These are phyloP conservation scores for Dianthus caryophyllus DNA, from an alignment of 148 eudicot species.

Conservation along the genomic window DNA sequence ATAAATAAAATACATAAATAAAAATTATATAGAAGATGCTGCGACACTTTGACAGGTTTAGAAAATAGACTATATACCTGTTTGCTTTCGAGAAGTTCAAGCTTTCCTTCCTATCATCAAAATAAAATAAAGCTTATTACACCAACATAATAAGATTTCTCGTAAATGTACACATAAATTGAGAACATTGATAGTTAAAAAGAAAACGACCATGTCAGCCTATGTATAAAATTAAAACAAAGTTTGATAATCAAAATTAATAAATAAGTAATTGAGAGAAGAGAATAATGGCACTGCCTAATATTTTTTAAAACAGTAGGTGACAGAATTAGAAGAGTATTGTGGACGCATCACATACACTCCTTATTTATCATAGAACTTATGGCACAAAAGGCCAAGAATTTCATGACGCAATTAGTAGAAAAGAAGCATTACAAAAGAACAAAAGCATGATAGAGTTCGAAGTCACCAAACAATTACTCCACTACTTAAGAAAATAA, in stretches of 20 bases:
- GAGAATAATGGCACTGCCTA: no score
- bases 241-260: no score
- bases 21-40: neutral
- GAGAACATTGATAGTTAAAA: neutral
- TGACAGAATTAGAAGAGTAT: no score
- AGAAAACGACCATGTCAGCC: neutral
- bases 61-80: slow-evolving; percentile 46
- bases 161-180: neutral
- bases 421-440: neutral
- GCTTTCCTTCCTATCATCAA: slow-evolving; percentile 73
- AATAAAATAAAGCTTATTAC: slow-evolving; percentile 9
- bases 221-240: no score
- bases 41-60: neutral
- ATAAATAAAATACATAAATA: no score
- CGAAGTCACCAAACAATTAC: neutral
- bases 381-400: neutral
- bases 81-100: slow-evolving; percentile 70
- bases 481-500: no score
- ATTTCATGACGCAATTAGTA: neutral
- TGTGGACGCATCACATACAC: neutral
- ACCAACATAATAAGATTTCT: neutral
- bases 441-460: neutral
- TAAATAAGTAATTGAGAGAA: no score
- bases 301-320: no score
- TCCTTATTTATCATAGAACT: neutral